Evolutionary conservation across 2,329 filamentous ascomycete species (phyloP).

Genomic region (Dothideomycetes sp.): DNA sequence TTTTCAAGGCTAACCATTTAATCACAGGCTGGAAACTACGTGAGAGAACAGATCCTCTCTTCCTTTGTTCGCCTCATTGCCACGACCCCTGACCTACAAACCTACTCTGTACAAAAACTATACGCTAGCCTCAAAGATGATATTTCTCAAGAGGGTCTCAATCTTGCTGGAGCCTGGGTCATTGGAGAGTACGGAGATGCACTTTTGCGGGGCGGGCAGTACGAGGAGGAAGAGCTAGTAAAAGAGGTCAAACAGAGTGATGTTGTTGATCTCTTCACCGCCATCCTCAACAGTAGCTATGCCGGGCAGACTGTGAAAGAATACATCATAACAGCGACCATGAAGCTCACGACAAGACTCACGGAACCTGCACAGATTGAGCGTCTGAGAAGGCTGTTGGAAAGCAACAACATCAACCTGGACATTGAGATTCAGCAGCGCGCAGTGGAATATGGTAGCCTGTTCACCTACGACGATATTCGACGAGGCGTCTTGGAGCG

Average conservation of each 20-base stretch:
- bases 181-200: constrained; percentile 95
- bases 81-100: constrained; percentile 87
- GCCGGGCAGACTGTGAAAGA: constrained; percentile 83
- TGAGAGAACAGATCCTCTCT: constrained; percentile 94
- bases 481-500: constrained; percentile 86
- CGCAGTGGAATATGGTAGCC: constrained; percentile 86
- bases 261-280: constrained; percentile 82
- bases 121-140: constrained; percentile 88
- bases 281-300: constrained; percentile 89
- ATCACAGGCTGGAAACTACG: constrained; percentile 69
- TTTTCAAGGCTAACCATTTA: constrained; percentile 5
- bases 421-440: constrained; percentile 95
- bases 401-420: constrained; percentile 70
- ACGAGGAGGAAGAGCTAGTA: constrained; percentile 87
- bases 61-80: constrained; percentile 94
- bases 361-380: constrained; percentile 77
- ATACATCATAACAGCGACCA: constrained; percentile 88
- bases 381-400: constrained; percentile 67
- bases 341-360: constrained; percentile 88
- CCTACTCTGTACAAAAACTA: constrained; percentile 91
- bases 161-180: constrained; percentile 88
- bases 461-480: constrained; percentile 85
- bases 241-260: constrained; percentile 75
- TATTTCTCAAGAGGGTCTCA: constrained; percentile 93
- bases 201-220: constrained; percentile 77